Evolutionary conservation across 768 basidiomycete genomes (phyloP).

Genomic region (Lentinus tigrinus): DNA sequence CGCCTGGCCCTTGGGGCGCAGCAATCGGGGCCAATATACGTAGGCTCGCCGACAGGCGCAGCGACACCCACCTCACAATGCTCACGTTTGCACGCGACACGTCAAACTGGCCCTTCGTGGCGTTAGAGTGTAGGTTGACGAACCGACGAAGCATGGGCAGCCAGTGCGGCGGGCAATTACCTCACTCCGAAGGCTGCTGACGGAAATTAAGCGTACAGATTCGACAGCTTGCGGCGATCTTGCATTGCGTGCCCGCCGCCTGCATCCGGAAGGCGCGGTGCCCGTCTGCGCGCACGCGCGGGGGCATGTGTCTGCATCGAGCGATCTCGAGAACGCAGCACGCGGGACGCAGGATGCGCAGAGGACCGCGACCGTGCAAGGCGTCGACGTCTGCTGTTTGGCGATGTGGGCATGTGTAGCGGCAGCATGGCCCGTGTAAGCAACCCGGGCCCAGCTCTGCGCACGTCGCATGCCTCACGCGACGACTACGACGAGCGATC

Average conservation of each 20-base stretch:
- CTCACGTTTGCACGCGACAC: neutral
- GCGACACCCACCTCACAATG: neutral
- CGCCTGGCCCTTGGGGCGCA: neutral
- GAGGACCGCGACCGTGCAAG: no score
- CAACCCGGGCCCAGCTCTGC: neutral
- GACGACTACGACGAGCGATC: constrained; percentile 7
- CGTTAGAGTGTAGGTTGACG: constrained; percentile 11
- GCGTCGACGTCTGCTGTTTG: constrained; percentile 7
- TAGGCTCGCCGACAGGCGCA: neutral
- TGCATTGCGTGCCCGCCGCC: neutral
- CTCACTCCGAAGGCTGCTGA: constrained; percentile 3
- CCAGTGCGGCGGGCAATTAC: neutral
- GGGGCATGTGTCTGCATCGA: neutral
- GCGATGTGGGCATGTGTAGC: constrained; percentile 15
- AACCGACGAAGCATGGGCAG: neutral
- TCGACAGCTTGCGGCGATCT: neutral
- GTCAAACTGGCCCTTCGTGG: constrained; percentile 13
- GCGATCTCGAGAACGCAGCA: constrained; percentile 1
- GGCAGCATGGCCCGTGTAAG: neutral
- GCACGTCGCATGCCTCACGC: constrained; percentile 3
- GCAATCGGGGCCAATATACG: no score
- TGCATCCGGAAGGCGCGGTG: neutral
- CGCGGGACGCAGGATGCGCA: neutral
- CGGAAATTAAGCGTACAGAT: constrained; percentile 14
- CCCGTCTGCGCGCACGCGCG: neutral